Conservation (phyloP, 345 rosid genomes). For the Adansonia digitata region DNA sequence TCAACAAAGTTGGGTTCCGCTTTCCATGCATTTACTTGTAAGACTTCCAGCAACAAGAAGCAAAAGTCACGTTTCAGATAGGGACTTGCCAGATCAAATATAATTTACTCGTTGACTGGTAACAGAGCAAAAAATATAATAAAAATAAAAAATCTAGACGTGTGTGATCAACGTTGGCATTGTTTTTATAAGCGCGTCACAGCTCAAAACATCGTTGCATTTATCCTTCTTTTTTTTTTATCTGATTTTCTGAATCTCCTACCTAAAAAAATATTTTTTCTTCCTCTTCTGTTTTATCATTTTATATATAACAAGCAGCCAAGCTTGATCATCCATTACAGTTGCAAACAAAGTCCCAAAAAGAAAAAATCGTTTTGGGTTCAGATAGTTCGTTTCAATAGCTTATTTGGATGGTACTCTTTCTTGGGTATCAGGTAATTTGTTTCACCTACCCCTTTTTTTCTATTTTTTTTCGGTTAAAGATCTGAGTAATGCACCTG, state of each 20-base stretch:
- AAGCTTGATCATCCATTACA: not conserved
- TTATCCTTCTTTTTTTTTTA: not conserved
- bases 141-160: not conserved
- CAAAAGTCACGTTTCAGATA: not conserved
- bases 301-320: not conserved
- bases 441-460: not conserved
- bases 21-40: not conserved
- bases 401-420: not conserved
- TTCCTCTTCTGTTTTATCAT: not conserved
- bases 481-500: not conserved
- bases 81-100: not conserved
- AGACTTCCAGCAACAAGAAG: not conserved
- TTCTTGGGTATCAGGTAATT: not conserved
- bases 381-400: not conserved
- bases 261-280: not conserved
- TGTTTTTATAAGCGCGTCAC: not conserved
- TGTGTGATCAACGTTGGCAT: not conserved
- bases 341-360: not conserved
- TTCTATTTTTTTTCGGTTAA: not conserved
- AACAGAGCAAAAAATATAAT: not conserved
- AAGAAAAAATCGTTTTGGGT: not conserved
- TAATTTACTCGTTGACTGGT: not conserved
- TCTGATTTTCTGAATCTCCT: not conserved
- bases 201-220: not conserved
- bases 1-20: no score